Evolutionary conservation across 371 early-diverging fungal species (phyloP).

Genomic region (Lichtheimia hyalospora): DNA sequence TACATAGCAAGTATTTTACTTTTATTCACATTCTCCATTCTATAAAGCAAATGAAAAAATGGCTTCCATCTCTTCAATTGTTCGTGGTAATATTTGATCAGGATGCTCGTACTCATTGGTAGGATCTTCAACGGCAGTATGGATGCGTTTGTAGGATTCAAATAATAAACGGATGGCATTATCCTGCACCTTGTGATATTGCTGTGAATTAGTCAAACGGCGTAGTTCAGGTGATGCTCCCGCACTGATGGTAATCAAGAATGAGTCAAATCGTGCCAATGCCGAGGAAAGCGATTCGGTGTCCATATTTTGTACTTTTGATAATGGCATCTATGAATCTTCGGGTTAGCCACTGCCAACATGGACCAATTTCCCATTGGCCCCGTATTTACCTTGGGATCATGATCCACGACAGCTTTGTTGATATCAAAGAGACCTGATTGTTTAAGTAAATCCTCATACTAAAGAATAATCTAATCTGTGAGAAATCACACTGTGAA

Average conservation of each 20-base stretch:
- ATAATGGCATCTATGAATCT: slow-evolving; percentile 55
- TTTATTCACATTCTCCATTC: neutral
- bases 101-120: slow-evolving; percentile 67
- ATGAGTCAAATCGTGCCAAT: slow-evolving; percentile 67
- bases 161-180: slow-evolving; percentile 56
- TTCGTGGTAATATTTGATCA: slow-evolving; percentile 59
- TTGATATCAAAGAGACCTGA: slow-evolving; percentile 44
- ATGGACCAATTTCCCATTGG: too few species aligned
- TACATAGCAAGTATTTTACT: too few species aligned
- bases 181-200: slow-evolving; percentile 39
- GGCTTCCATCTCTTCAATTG: slow-evolving; percentile 78
- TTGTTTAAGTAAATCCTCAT: slow-evolving; percentile 36
- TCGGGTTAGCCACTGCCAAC: too few species aligned
- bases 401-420: slow-evolving; percentile 32
- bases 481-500: too few species aligned
- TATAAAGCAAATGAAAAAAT: slow-evolving; percentile 53
- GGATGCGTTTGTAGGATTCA: slow-evolving; percentile 61
- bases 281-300: slow-evolving; percentile 47
- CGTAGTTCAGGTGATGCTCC: slow-evolving; percentile 56
- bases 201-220: slow-evolving; percentile 40
- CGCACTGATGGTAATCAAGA: slow-evolving; percentile 50
- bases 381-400: slow-evolving; percentile 27
- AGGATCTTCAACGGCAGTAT: slow-evolving; percentile 64
- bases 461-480: slow-evolving; percentile 14
- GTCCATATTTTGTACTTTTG: slow-evolving; percentile 59